Evolutionary conservation across 2,329 filamentous ascomycete species (phyloP).

Genomic region (Verticillium nubilum): DNA sequence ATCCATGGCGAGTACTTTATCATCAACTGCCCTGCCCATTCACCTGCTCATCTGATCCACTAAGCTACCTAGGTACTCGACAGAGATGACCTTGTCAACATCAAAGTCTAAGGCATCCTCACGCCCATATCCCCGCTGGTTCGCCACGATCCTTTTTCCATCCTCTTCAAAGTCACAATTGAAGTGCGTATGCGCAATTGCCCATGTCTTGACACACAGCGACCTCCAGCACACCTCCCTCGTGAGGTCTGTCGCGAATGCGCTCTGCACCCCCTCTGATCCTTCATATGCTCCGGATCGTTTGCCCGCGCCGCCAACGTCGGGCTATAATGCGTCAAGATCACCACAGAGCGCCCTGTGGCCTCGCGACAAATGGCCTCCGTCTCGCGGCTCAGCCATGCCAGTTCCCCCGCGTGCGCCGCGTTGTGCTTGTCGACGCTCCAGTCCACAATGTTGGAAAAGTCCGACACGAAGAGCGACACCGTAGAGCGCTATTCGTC

Average conservation of each 20-base stretch:
- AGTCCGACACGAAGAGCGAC: constrained; percentile 33
- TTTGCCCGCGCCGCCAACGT: constrained; percentile 10
- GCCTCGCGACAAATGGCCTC: constrained; percentile 4
- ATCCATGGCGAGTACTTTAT: no score
- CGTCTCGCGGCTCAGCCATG: constrained; percentile 19
- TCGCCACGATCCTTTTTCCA: not conserved
- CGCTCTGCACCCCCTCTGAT: constrained; percentile 9
- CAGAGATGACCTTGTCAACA: not conserved
- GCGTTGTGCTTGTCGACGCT: constrained; percentile 15
- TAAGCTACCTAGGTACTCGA: no score
- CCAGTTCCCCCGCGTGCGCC: constrained; percentile 15
- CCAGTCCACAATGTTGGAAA: constrained; percentile 28
- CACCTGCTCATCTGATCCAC: no score
- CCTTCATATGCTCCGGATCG: constrained; percentile 10
- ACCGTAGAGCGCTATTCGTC: constrained; percentile 21
- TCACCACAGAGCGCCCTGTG: not conserved
- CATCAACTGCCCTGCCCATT: no score
- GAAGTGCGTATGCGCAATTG: constrained; percentile 44
- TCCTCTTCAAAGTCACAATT: constrained; percentile 30
- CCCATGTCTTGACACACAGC: constrained; percentile 33
- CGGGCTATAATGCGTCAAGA: constrained; percentile 19
- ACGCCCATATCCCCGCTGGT: not conserved
- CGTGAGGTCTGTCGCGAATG: constrained; percentile 34
- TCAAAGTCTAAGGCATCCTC: not conserved
- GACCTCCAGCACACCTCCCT: constrained; percentile 27